A percentile compares a stretch with the other conserved stretches of the same genome.
Conservation (phyloP, 2,329 filamentous ascomycete genomes). For the Colletotrichum zoysiae region DNA sequence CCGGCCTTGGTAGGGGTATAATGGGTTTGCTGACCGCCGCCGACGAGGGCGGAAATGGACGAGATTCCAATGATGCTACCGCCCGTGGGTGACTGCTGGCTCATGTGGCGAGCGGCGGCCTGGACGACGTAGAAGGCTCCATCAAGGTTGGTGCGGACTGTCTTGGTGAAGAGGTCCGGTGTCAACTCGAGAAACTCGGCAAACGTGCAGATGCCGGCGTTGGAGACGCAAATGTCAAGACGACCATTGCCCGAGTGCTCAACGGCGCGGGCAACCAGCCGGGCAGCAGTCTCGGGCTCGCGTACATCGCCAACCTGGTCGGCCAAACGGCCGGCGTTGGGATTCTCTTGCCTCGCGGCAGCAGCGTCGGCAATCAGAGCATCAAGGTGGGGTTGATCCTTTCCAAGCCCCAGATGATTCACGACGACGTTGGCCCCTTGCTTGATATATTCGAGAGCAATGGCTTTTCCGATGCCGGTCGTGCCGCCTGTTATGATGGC, state of each 20-base stretch:
- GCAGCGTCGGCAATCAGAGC: conserved; percentile 66
- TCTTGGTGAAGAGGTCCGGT: conserved; percentile 76
- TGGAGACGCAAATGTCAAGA: conserved; percentile 85
- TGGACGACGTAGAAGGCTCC: conserved; percentile 92
- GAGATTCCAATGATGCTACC: conserved; percentile 85
- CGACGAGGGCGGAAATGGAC: conserved; percentile 81
- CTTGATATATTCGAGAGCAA: conserved; percentile 80
- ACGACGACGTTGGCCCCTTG: conserved; percentile 85
- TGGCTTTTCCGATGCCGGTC: conserved; percentile 89
- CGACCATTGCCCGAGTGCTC: conserved; percentile 66
- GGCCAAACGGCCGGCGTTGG: conserved; percentile 68
- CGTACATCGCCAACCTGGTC: conserved; percentile 83
- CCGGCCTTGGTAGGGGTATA: conserved; percentile 93
- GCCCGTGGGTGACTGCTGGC: conserved; percentile 71
- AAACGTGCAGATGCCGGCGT: conserved; percentile 91
- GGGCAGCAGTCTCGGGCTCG: conserved; percentile 76
- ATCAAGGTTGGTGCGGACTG: conserved; percentile 83
- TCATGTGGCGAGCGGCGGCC: conserved; percentile 88
- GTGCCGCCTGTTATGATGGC: conserved; percentile 89
- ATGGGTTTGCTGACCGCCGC: conserved; percentile 83
- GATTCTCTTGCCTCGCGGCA: conserved; percentile 58
- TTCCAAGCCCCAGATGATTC: conserved; percentile 77
- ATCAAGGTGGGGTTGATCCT: conserved; percentile 64
- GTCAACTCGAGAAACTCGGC: conserved; percentile 84
- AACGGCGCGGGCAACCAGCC: conserved; percentile 76